phyloP scores from a whole-genome alignment of 1,139 yeast species.

The Debaryomycetaceae sp. region DNA sequence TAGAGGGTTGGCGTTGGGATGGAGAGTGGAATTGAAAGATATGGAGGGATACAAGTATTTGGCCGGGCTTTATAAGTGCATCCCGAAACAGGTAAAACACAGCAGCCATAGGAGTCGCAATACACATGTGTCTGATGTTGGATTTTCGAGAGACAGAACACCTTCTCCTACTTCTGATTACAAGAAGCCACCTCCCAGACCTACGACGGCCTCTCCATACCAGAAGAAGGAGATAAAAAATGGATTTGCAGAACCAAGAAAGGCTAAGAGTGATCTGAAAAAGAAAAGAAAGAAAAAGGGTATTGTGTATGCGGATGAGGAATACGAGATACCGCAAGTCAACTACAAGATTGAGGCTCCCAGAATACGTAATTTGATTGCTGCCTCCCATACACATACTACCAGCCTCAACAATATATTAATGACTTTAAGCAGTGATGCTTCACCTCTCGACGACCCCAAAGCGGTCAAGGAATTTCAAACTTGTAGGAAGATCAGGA shows the following conservation, averaged over 20 bases:
- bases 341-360: slow-evolving; percentile 73
- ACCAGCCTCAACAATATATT: slow-evolving; percentile 69
- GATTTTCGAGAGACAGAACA: slow-evolving; percentile 4
- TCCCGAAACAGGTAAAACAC: slow-evolving; percentile 19
- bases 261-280: slow-evolving; percentile 15
- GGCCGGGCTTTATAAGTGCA: slow-evolving; percentile 42
- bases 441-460: slow-evolving; percentile 59
- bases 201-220: slow-evolving; percentile 23
- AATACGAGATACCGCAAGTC: slow-evolving; percentile 63
- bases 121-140: slow-evolving; percentile 6
- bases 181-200: slow-evolving; percentile 28
- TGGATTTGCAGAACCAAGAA: slow-evolving; percentile 4
- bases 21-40: slow-evolving; percentile 58
- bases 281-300: slow-evolving; percentile 19
- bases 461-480: slow-evolving; percentile 62
- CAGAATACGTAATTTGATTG: slow-evolving; percentile 62
- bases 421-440: slow-evolving; percentile 49
- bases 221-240: slow-evolving; percentile 5
- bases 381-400: slow-evolving; percentile 74
- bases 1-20: slow-evolving; percentile 52
- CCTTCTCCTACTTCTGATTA: slow-evolving; percentile 12
- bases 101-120: slow-evolving; percentile 4
- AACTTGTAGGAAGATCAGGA: slow-evolving; percentile 71
- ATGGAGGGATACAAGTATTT: slow-evolving; percentile 50
- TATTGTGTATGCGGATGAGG: slow-evolving; percentile 47